Evolutionary conservation across 352 stramenopile genomes (phyloP), one percentile per base, ranked within the genome.

Genomic region (Pythium monospermum): DNA sequence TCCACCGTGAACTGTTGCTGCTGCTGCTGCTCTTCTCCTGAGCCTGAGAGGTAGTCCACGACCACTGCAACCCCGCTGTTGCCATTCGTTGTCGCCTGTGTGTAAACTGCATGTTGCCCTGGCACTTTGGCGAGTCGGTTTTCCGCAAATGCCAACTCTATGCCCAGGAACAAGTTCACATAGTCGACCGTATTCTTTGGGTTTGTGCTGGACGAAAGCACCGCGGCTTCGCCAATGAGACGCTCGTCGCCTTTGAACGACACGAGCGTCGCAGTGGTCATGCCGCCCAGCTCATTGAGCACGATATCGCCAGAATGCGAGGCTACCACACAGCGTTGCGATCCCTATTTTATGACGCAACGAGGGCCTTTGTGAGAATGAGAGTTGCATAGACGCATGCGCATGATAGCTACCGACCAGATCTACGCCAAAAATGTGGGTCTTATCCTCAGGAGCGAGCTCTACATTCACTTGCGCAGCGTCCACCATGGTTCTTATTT

Each of bases 221-320:
- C 83, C n/a, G 83, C 85, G 5, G 80, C 68, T 56, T 96, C 85
- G 36, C 87, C 87, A 25, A 96, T 62, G 16, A 94, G 73, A 1
- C 85, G 71, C 66, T 95, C 83, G 43, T 89, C 71, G 44, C 76
- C 75, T 49, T 91, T 94, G 52, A 96, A 96, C n/a, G 83, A 82
- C 49, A 96, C 81, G 18, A 95, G 64, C 28, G 79, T 90, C 25
- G 85, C 82, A 3, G 82, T 92, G 27, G 83, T 93, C 76, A 95
- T 91, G 38, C 69, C 75, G 32, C 87, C 87, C 8, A 96, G 78
- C 63, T 95, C 85, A 48, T 94, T 95, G 30, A 93, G 77, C 61
- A 95, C 76, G 26, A 94, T 83, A 32, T 94, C 85, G 42, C 83
- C 83, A 2, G 65, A 72, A 57, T 58, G 71, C 44, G 74, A 71